phyloP scores from a whole-genome alignment of 1,284 basidiomycete species.

The Marasmius tenuissimus region DNA sequence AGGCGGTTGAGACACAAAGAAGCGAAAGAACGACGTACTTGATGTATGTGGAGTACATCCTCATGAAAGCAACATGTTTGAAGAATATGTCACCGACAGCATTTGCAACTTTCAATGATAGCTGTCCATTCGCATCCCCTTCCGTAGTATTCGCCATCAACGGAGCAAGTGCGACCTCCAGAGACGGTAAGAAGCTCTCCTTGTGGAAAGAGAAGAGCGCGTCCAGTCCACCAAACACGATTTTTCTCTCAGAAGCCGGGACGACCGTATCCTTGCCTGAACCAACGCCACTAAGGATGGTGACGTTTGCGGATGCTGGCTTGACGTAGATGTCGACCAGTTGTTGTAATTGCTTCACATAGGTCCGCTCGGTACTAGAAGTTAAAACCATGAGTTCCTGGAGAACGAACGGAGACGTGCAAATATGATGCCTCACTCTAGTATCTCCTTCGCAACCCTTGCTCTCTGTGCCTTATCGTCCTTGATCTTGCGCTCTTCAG shows the following conservation, averaged over 20 bases:
- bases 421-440: conserved; percentile 59
- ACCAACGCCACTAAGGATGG: conserved; percentile 65
- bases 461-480: conserved; percentile 82
- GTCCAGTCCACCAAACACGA: conserved; percentile 93
- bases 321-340: conserved; percentile 95
- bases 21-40: conserved; percentile 59
- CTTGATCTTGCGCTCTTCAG: conserved; percentile 83
- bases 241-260: conserved; percentile 85
- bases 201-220: conserved; percentile 90
- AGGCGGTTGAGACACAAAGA: conserved; percentile 4
- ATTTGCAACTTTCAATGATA: conserved; percentile 77
- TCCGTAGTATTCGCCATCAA: conserved; percentile 53
- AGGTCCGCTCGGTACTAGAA: conserved; percentile 88
- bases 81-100: conserved; percentile 88
- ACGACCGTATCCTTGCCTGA: conserved; percentile 83
- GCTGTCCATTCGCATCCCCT: conserved; percentile 69
- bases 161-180: conserved; percentile 75
- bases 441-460: conserved; percentile 82
- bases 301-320: conserved; percentile 75
- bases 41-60: conserved; percentile 96
- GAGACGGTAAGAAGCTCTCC: conserved; percentile 87
- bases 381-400: conserved; percentile 3
- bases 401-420: conserved; percentile 13
- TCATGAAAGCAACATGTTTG: conserved; percentile 94
- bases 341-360: conserved; percentile 90